Percentiles rank a stretch among this genome's conserved stretches.
phyloP scores from a whole-genome alignment of 345 rosid genomes.

The Microcos paniculata region DNA sequence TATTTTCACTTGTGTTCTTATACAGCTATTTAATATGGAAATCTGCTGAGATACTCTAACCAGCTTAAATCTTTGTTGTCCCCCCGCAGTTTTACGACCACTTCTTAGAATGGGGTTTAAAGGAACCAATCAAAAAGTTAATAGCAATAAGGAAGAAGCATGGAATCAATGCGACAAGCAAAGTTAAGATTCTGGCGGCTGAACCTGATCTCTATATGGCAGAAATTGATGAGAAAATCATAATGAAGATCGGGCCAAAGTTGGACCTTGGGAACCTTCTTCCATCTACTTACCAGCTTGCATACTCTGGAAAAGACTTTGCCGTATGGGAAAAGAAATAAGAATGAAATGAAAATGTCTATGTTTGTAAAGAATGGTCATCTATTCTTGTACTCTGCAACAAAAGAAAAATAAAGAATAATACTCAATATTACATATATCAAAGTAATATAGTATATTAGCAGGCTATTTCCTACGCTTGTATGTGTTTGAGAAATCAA shows the following conservation, averaged over 20 bases:
- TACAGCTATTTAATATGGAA: constrained; percentile 17
- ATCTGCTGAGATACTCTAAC: neutral
- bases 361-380: too few relatives aligned
- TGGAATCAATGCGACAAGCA: constrained; percentile 48
- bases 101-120: constrained; percentile 61
- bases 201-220: constrained; percentile 65
- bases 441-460: too few relatives aligned
- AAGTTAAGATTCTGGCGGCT: constrained; percentile 47
- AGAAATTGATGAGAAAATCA: constrained; percentile 47
- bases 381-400: too few relatives aligned
- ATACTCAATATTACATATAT: too few relatives aligned
- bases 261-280: constrained; percentile 58
- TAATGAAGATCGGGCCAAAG: constrained; percentile 72
- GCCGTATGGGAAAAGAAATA: constrained; percentile 64
- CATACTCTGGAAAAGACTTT: constrained; percentile 47
- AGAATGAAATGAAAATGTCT: neutral
- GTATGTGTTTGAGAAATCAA: too few relatives aligned
- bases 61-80: neutral
- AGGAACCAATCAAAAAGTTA: constrained; percentile 50
- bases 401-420: too few relatives aligned
- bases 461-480: too few relatives aligned
- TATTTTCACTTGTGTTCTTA: neutral
- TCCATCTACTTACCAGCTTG: constrained; percentile 51
- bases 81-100: constrained; percentile 69
- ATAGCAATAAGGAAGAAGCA: constrained; percentile 40